phyloP scores from a whole-genome alignment of 192 early-diverging fungal genomes.

The Martensiomyces pterosporus region DNA sequence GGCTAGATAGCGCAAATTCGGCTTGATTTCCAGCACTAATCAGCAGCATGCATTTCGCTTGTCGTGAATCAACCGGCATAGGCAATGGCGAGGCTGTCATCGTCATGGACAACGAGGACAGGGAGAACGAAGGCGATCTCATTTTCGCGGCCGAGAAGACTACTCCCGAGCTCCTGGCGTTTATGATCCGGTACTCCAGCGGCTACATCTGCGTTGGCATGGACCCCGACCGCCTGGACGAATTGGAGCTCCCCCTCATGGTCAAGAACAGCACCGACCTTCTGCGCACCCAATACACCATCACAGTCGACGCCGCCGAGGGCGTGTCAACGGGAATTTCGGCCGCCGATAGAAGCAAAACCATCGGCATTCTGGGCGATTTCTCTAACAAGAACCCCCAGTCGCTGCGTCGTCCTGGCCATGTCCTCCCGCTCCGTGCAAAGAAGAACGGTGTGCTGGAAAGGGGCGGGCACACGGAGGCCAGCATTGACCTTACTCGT shows the following conservation, averaged over 20 bases:
- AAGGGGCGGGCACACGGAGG: slow-evolving; percentile 95
- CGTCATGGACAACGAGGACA: slow-evolving; percentile 96
- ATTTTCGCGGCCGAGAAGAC: slow-evolving; percentile 95
- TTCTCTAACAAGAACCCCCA: slow-evolving; percentile 54
- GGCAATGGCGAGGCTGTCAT: slow-evolving; percentile 83
- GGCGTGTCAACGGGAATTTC: slow-evolving; percentile 96
- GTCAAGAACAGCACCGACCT: slow-evolving; percentile 87
- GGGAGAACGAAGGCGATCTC: slow-evolving; percentile 99
- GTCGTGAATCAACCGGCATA: no score
- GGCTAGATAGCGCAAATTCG: no score
- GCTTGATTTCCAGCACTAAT: no score
- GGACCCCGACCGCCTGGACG: slow-evolving; percentile 70
- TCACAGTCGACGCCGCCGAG: slow-evolving; percentile 82
- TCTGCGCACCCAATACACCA: slow-evolving; percentile 90
- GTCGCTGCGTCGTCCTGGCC: slow-evolving; percentile 87
- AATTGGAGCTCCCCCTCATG: slow-evolving; percentile 90
- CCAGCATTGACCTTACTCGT: slow-evolving; percentile 80
- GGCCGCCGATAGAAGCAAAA: slow-evolving; percentile 82
- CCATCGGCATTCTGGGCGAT: slow-evolving; percentile 74
- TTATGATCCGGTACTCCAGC: slow-evolving; percentile 92
- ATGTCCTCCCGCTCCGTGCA: slow-evolving; percentile 90
- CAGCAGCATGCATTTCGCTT: no score
- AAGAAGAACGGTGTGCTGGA: slow-evolving; percentile 75
- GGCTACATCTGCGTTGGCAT: slow-evolving; percentile 91
- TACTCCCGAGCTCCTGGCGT: slow-evolving; percentile 89